Evolutionary conservation across 1,284 basidiomycete species (phyloP), one percentile per base, ranked within the genome.

Genomic region (Inonotus obliquus): DNA sequence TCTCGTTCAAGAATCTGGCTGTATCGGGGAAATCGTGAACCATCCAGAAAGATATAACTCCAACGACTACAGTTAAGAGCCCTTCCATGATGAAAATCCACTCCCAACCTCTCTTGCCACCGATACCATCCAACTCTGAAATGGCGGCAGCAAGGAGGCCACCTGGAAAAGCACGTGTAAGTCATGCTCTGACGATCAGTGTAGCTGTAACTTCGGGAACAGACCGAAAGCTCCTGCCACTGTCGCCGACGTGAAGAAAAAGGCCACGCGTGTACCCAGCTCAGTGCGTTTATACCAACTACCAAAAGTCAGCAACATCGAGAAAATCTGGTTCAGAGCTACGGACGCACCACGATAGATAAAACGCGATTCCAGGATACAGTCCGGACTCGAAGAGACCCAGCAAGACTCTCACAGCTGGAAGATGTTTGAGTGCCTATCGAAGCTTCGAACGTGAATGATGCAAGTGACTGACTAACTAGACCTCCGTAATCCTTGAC

Each of bases 1-100:
- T 63, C 14, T 77, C 75, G 17, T 69, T 79, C 32, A 87, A 73
- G 70, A 84, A 84, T 65, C 74, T 79, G n/a, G 84, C 83, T 0
- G 77, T 81, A 60, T 82, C 82, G 0, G 84, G 84, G 68, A 84
- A 85, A 70, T 86, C 84, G 59, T 79, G 74, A 39, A 85, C 74
- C 65, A 84, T 74, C 74, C 77, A 85, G 76, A 81, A 84, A 9
- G 82, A 81, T 0, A 71, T 72, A 11, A 76, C 55, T 1, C 79
- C 83, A 49, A 79, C 75, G 7, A 83, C 23, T 35, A 91, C 76
- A 0, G 90, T 92, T 48, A 82, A 76, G 41, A 91, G 74, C 10
- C 89, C 90, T 72, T 92, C 89, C 2, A 92, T 74, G 63, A 92
- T 91, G 72, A 91, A 89, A 59, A 90, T 88, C 86, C 85, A 87